These are phyloP conservation scores for Bromus sterilis DNA, from an alignment of 176 grass and related monocot species.

Conservation along the genomic window DNA sequence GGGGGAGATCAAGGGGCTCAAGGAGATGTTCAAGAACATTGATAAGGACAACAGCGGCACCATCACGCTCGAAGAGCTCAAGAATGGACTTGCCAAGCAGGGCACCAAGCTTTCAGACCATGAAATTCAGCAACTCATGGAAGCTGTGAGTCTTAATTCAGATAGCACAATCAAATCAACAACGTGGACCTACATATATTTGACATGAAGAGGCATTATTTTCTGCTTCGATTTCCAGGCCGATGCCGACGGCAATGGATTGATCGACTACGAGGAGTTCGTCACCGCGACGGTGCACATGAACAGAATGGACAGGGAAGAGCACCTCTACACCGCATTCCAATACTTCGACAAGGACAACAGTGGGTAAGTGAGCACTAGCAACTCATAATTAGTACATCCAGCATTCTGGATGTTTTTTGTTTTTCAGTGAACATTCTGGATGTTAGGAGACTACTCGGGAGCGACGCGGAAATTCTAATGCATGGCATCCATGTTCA, in stretches of 20 bases:
- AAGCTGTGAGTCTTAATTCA: constrained; percentile 58
- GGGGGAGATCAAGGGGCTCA: constrained; percentile 79
- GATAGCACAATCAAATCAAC: not conserved
- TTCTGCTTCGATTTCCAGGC: constrained; percentile 24
- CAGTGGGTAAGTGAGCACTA: constrained; percentile 43
- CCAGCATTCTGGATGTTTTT: too few relatives aligned
- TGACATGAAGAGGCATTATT: not conserved
- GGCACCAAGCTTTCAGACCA: constrained; percentile 66
- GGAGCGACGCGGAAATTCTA: too few relatives aligned
- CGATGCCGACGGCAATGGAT: constrained; percentile 71
- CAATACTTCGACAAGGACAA: constrained; percentile 78
- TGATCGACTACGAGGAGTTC: constrained; percentile 74
- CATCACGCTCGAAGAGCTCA: constrained; percentile 83
- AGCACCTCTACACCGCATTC: constrained; percentile 78
- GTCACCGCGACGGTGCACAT: constrained; percentile 75
- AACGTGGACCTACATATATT: not conserved
- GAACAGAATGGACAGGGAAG: constrained; percentile 70
- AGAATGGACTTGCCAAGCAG: constrained; percentile 53
- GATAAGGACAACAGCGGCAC: constrained; percentile 77
- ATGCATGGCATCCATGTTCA: not conserved
- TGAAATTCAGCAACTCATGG: constrained; percentile 73
- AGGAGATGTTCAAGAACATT: constrained; percentile 91
- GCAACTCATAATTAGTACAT: not conserved
- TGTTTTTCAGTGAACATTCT: too few relatives aligned
- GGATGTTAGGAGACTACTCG: not conserved